Conservation (phyloP, 192 early-diverging fungal genomes). For the Phycomyces nitens region DNA sequence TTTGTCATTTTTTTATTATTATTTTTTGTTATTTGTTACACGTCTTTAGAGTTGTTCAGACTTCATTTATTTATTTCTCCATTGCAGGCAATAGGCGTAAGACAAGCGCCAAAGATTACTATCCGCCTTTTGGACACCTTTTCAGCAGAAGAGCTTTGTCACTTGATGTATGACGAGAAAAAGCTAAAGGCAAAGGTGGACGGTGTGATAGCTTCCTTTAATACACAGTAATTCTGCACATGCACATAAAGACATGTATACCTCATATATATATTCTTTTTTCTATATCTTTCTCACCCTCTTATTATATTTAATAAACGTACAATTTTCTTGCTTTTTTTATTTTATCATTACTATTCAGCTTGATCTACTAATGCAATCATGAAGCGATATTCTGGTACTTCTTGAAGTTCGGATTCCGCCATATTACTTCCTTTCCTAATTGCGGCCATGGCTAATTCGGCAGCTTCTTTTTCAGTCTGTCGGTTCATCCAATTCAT, state of each 20-base stretch:
- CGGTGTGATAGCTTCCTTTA: neutral
- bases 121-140: slow-evolving; percentile 39
- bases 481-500: slow-evolving; percentile 68
- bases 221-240: neutral
- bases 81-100: slow-evolving; percentile 31
- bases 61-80: neutral
- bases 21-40: neutral
- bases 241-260: too few relatives aligned
- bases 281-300: too few relatives aligned
- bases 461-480: slow-evolving; percentile 40
- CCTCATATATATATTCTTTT: too few relatives aligned
- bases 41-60: too few relatives aligned
- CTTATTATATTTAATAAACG: too few relatives aligned
- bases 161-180: slow-evolving; percentile 37
- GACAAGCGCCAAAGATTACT: slow-evolving; percentile 38
- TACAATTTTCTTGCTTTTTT: too few relatives aligned
- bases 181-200: slow-evolving; percentile 28
- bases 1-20: slow-evolving; percentile 7
- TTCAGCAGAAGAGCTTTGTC: slow-evolving; percentile 25
- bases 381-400: slow-evolving; percentile 31
- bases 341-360: neutral
- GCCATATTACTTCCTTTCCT: slow-evolving; percentile 22
- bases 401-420: slow-evolving; percentile 17
- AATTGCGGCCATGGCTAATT: slow-evolving; percentile 34
- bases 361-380: slow-evolving; percentile 15